Evolutionary conservation across 192 early-diverging fungal genomes (phyloP), one percentile per base, ranked within the genome.

Genomic region (Linnemannia elongata): DNA sequence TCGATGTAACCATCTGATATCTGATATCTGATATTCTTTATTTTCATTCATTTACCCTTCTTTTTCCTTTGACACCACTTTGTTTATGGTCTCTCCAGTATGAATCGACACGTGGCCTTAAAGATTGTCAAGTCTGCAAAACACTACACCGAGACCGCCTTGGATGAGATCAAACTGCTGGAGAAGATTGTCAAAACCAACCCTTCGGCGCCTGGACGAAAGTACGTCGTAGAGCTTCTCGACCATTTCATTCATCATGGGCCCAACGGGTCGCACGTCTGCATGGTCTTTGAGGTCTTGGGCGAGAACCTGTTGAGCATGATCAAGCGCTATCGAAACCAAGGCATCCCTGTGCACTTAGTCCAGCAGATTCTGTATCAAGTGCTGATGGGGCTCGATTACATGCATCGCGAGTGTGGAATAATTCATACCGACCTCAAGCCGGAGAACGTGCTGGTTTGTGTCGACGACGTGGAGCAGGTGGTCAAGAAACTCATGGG

Each of bases 341-440:
- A 93, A 33, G 98, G 98, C 4, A 95, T 99, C 27, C 97, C 98
- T 1, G 75, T 94, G 5, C 91, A 91, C 44, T 91, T 99, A 52
- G 98, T 99, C 72, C 97, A 96, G 85, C 95, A 97, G 69, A 96
- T 99, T 72, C 91, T 95, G 10, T 94, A 95, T 78, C 98, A 99
- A 88, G 94, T 98, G 22, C 90, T 98, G 36, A 91, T 96, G 85
- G 98, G 96, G 5, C 86, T 99, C 79, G 97, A 98, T 74, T 99
- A 98, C 85, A 91, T 99, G 82, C 98, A 99, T 88, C 90, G 94
- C 4, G 94, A 96, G 66, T 99, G 98, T 90, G 93, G 94, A 42
- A 97, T 99, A 78, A 98, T 99, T 74, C 98, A 99, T 90, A 99
- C 98, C 0, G 98, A 99, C 88, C 87, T 99, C 55, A 99, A 99